Conservation (phyloP, 305 asterid genomes). For the Coffea humblotiana region DNA sequence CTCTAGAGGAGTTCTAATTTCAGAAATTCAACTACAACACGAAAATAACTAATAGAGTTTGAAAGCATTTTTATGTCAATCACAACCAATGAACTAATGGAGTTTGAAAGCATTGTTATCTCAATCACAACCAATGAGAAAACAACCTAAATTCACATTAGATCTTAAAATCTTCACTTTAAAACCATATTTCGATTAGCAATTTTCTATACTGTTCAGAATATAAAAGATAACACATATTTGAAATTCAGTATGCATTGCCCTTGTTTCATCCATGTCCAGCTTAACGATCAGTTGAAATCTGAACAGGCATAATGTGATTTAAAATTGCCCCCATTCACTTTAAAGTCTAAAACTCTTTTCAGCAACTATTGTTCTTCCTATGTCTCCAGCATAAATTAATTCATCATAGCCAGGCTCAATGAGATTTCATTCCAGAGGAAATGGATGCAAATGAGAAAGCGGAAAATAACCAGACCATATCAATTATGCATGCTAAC, state of each 20-base stretch:
- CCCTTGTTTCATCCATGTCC: background rate
- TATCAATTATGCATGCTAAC: slow-evolving; percentile 32
- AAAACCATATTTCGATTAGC: background rate
- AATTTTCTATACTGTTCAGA: background rate
- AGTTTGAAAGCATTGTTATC: background rate
- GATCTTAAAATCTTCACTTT: background rate
- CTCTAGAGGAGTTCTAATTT: background rate
- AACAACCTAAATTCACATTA: background rate
- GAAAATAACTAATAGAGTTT: background rate
- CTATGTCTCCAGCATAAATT: background rate
- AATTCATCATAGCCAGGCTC: background rate
- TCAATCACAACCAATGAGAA: background rate
- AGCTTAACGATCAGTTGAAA: background rate
- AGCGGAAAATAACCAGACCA: background rate
- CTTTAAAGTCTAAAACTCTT: background rate
- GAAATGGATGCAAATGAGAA: background rate
- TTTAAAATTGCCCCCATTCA: background rate
- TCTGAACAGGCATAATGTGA: background rate
- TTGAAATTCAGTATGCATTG: background rate
- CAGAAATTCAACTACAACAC: background rate
- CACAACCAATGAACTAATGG: background rate
- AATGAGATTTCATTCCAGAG: background rate
- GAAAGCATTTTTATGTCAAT: background rate
- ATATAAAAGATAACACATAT: background rate
- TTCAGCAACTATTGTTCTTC: background rate